phyloP scores from a whole-genome alignment of 2,329 filamentous ascomycete genomes.

The Colletotrichum cereale region DNA sequence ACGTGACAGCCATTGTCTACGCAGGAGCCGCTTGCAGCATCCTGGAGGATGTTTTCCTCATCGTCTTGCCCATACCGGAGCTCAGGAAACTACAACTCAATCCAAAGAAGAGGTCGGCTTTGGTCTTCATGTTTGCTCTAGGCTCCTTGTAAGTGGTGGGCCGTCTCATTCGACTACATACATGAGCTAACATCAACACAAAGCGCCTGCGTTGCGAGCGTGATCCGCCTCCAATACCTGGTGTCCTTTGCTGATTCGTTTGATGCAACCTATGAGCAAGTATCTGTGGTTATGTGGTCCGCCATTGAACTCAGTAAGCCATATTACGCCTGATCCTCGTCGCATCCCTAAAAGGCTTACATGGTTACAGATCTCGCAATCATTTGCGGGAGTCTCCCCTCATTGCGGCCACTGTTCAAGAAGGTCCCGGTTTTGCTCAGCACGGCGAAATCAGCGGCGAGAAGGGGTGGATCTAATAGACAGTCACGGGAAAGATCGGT shows the following conservation, averaged over 20 bases:
- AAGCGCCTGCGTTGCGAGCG: constrained; percentile 41
- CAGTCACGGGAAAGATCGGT: neutral
- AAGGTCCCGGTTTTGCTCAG: neutral
- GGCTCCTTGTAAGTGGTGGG: constrained; percentile 37
- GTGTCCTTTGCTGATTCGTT: constrained; percentile 29
- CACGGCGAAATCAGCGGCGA: neutral
- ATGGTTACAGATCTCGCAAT: constrained; percentile 48
- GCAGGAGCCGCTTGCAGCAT: constrained; percentile 39
- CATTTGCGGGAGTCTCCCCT: constrained; percentile 56
- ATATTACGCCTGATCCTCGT: fast-evolving
- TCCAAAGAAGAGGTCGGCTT: constrained; percentile 26
- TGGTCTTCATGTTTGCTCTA: constrained; percentile 39
- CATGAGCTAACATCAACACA: neutral
- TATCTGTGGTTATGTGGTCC: constrained; percentile 45
- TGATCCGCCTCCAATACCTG: constrained; percentile 40
- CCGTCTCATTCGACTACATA: fast-evolving
- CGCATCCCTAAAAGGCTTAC: neutral
- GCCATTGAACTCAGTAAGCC: constrained; percentile 44
- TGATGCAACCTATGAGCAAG: constrained; percentile 27
- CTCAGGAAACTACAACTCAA: constrained; percentile 36
- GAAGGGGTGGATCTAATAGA: neutral
- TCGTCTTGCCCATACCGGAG: constrained; percentile 38
- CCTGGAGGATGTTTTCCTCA: constrained; percentile 37
- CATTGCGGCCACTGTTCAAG: constrained; percentile 53
- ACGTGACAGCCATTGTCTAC: constrained; percentile 25